Conservation (phyloP, 768 basidiomycete species). For the Pholiota microspora region DNA sequence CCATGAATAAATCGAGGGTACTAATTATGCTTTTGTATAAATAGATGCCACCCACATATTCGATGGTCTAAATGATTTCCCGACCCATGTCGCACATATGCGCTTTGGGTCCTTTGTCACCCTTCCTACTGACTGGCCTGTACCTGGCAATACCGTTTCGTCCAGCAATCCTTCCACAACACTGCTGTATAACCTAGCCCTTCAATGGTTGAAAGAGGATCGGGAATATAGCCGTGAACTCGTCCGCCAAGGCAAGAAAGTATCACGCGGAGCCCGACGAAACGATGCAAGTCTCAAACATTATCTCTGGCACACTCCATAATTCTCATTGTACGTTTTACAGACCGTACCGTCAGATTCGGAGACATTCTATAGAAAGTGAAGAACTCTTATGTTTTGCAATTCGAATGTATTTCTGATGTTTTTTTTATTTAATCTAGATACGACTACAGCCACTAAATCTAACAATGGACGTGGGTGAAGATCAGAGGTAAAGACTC, state of each 20-base stretch:
- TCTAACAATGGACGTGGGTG: not conserved
- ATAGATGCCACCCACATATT: conserved; percentile 97
- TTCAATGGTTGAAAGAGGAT: conserved; percentile 89
- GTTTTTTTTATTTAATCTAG: not conserved
- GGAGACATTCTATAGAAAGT: conserved; percentile 87
- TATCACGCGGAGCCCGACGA: conserved; percentile 53
- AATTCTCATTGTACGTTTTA: conserved; percentile 5
- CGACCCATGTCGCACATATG: conserved; percentile 93
- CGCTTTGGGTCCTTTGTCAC: conserved; percentile 74
- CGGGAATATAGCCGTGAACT: conserved; percentile 59
- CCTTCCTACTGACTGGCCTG: conserved; percentile 69
- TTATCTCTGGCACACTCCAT: conserved; percentile 4
- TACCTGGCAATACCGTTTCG: conserved; percentile 15
- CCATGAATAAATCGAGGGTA: conserved; percentile 4
- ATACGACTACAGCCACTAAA: conserved; percentile 5
- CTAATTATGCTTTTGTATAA: conserved; percentile 3
- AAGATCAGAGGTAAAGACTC: not conserved
- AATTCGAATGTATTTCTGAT: not conserved
- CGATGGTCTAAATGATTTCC: conserved; percentile 88
- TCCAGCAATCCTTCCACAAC: conserved; percentile 24
- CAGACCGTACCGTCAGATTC: conserved; percentile 69
- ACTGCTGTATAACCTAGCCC: conserved; percentile 67
- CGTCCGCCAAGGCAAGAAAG: conserved; percentile 55
- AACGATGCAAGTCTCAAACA: conserved; percentile 42
- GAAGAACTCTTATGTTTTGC: conserved; percentile 27